Conservation (phyloP, 208 protist genomes). For the Trypanosoma boissoni region DNA sequence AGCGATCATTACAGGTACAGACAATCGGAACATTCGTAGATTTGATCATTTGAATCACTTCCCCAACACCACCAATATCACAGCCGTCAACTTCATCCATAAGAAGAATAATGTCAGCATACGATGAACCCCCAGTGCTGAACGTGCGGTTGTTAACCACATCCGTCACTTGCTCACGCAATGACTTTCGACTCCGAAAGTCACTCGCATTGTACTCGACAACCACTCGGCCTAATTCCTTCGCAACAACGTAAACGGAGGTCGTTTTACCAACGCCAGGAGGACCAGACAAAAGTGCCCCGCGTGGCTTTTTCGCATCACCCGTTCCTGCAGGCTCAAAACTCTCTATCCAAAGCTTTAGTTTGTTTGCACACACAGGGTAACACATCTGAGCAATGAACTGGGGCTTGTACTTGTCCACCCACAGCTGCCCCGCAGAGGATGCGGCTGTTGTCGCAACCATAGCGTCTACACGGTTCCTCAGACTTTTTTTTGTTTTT, state of each 20-base stretch:
- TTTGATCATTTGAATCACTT: constrained; percentile 96
- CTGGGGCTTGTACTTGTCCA: constrained; percentile 97
- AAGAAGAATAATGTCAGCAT: constrained; percentile 88
- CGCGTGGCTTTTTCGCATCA: constrained; percentile 60
- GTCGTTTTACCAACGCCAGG: constrained; percentile 99
- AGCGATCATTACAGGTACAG: constrained; percentile 99
- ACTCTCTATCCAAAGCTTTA: constrained; percentile 89
- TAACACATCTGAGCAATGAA: constrained; percentile 92
- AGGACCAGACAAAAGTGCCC: constrained; percentile 92
- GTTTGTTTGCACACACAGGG: constrained; percentile 66
- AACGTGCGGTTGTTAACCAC: constrained; percentile 84
- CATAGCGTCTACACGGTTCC: not conserved
- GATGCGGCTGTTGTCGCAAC: not conserved
- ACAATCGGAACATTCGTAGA: constrained; percentile 94
- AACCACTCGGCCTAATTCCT: constrained; percentile 87
- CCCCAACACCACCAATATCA: constrained; percentile 97
- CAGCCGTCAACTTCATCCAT: constrained; percentile 99
- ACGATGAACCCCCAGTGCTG: constrained; percentile 37
- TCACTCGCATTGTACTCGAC: constrained; percentile 99
- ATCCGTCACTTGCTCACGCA: constrained; percentile 79
- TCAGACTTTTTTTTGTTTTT: not conserved
- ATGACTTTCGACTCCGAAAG: constrained; percentile 93
- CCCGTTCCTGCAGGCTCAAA: constrained; percentile 69
- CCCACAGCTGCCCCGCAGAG: constrained; percentile 82
- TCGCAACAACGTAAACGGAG: constrained; percentile 89